Evolutionary conservation across 2,329 filamentous ascomycete genomes (phyloP).

Genomic region (Fusarium sp.): DNA sequence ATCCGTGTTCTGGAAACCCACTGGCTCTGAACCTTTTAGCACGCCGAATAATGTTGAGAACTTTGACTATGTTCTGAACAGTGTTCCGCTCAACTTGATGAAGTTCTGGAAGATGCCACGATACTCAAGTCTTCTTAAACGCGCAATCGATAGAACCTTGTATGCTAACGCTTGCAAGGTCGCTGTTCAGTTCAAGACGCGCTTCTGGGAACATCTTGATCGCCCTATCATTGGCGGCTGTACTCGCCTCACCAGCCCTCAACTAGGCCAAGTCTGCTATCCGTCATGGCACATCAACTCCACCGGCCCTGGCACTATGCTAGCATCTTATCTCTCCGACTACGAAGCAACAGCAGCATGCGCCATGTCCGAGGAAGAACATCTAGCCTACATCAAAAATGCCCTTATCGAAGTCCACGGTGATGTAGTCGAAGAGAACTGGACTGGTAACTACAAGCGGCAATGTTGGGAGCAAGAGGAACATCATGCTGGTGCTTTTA

Average conservation of each 20-base stretch:
- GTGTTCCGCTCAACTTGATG: slow-evolving; percentile 49
- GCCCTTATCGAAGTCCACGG: slow-evolving; percentile 32
- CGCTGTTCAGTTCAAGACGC: slow-evolving; percentile 61
- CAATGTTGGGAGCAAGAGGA: slow-evolving; percentile 67
- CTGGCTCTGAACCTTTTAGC: slow-evolving; percentile 37
- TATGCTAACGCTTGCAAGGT: slow-evolving; percentile 48
- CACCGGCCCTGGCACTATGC: slow-evolving; percentile 26
- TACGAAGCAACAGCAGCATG: slow-evolving; percentile 25
- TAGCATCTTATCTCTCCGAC: slow-evolving; percentile 35
- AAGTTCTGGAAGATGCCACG: slow-evolving; percentile 49
- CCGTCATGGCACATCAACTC: slow-evolving; percentile 29
- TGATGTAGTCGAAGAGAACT: slow-evolving; percentile 61
- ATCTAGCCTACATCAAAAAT: slow-evolving; percentile 31
- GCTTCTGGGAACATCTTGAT: slow-evolving; percentile 65
- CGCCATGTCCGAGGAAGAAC: slow-evolving; percentile 34
- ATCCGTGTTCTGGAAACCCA: slow-evolving; percentile 27
- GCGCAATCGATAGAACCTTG: slow-evolving; percentile 40
- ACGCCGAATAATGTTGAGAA: slow-evolving; percentile 35
- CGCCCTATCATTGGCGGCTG: slow-evolving; percentile 72
- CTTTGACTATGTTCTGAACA: slow-evolving; percentile 52
- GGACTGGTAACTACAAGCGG: slow-evolving; percentile 65
- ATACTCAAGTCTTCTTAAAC: slow-evolving; percentile 45
- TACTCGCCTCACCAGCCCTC: slow-evolving; percentile 43
- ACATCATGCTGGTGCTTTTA: slow-evolving; percentile 66
- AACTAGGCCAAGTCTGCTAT: slow-evolving; percentile 32